Conservation (phyloP, 192 early-diverging fungal species). For the Linnemannia elongata region DNA sequence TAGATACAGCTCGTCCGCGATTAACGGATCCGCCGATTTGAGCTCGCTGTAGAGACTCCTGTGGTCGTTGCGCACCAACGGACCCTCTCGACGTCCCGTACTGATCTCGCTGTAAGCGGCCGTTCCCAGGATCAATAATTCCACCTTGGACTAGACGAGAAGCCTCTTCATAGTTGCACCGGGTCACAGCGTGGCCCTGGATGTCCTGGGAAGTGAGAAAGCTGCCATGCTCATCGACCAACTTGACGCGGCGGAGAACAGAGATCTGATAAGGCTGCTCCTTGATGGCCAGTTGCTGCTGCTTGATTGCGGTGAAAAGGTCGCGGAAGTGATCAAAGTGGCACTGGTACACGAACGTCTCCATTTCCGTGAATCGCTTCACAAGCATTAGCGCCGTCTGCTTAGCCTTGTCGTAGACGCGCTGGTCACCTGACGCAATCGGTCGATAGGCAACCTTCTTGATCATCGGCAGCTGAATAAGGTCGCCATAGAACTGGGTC, state of each 20-base stretch:
- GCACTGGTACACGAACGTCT: not conserved
- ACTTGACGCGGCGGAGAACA: not conserved
- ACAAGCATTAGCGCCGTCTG: not conserved
- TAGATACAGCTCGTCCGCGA: not conserved
- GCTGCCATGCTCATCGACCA: not conserved
- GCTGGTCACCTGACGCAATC: not conserved
- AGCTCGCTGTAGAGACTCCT: not conserved
- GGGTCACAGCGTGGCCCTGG: not conserved
- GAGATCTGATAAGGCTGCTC: not conserved
- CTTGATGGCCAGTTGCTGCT: not conserved
- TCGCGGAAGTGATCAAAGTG: not conserved
- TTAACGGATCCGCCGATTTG: not conserved
- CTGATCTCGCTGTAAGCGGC: not conserved
- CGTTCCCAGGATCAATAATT: not conserved
- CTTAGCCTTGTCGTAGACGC: not conserved
- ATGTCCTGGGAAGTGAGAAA: not conserved
- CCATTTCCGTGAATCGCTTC: not conserved
- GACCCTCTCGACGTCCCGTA: not conserved
- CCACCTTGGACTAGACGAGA: not conserved
- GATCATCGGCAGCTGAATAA: not conserved
- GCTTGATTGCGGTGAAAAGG: not conserved
- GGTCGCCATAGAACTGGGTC: not conserved
- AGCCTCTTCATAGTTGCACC: not conserved
- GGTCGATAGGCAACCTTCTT: not conserved
- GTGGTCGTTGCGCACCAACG: not conserved